phyloP scores from a whole-genome alignment of 2,329 filamentous ascomycete species.

The Teratosphaeria pseudoeucalypti region DNA sequence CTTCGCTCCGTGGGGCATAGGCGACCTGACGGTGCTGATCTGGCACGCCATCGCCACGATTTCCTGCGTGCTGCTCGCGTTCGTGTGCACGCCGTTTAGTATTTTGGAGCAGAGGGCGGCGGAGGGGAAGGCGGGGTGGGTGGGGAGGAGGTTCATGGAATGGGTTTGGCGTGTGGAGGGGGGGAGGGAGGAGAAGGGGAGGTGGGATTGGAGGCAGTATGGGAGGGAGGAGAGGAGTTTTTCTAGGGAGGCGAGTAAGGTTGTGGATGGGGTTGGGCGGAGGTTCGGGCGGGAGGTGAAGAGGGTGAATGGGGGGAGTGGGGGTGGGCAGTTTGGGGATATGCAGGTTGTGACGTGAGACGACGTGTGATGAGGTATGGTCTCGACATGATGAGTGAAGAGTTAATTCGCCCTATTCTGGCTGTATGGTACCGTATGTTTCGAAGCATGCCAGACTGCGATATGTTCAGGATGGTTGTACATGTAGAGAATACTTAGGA shows the following conservation, averaged over 20 bases:
- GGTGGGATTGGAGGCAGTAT: background rate
- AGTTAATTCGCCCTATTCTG: no score
- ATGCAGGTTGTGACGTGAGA: conserved; percentile 10
- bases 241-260: background rate
- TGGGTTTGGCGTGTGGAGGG: background rate
- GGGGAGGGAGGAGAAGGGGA: background rate
- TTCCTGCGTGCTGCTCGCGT: conserved; percentile 45
- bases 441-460: no score
- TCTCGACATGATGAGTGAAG: no score
- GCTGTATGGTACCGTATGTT: no score
- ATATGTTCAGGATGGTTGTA: no score
- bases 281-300: background rate
- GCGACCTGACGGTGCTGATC: conserved; percentile 38
- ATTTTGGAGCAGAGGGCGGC: conserved; percentile 34
- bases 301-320: background rate
- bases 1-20: conserved; percentile 47
- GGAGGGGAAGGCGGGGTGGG: background rate
- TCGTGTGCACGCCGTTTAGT: conserved; percentile 1
- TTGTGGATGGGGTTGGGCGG: background rate
- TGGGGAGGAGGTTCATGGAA: background rate
- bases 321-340: conserved; percentile 8
- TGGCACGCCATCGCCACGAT: conserved; percentile 57
- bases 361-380: no score
- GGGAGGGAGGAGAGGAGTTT: conserved; percentile 3
- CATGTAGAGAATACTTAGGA: no score